These are phyloP conservation scores for Geopyxis carbonaria DNA, from an alignment of 495 filamentous ascomycete genomes.

Conservation along the genomic window DNA sequence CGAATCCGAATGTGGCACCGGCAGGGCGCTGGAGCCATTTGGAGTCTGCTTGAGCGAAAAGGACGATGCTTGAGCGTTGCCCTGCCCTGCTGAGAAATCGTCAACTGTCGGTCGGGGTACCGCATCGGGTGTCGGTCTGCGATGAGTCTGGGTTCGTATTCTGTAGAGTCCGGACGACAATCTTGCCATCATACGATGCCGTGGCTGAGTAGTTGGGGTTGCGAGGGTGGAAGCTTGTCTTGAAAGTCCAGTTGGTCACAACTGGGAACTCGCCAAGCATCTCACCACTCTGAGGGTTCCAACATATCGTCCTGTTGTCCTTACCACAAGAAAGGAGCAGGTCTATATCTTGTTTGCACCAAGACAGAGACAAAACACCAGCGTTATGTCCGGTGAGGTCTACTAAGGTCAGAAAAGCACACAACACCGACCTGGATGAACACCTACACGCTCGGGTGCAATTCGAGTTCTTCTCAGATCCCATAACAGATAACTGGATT, in stretches of 20 bases:
- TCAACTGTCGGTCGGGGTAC: too few relatives aligned
- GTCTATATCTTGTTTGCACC: slow-evolving; percentile 85
- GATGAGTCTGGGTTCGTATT: slow-evolving; percentile 71
- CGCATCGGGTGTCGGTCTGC: too few relatives aligned
- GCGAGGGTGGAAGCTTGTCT: slow-evolving; percentile 82
- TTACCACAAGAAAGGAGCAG: slow-evolving; percentile 88
- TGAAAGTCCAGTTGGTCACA: slow-evolving; percentile 97
- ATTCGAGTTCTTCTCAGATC: slow-evolving; percentile 93
- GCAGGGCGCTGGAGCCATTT: slow-evolving; percentile 79
- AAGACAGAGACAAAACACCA: slow-evolving; percentile 84
- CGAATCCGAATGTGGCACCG: slow-evolving; percentile 87
- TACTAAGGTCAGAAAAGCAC: too few relatives aligned
- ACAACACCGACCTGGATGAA: slow-evolving; percentile 8
- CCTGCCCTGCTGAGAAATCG: slow-evolving; percentile 90
- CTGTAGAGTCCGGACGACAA: slow-evolving; percentile 79
- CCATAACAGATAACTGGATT: slow-evolving; percentile 80
- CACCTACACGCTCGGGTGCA: slow-evolving; percentile 59
- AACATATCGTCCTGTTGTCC: slow-evolving; percentile 87
- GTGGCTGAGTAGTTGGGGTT: slow-evolving; percentile 85
- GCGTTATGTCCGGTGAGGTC: slow-evolving; percentile 79
- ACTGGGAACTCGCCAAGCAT: slow-evolving; percentile 83
- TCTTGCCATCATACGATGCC: slow-evolving; percentile 91
- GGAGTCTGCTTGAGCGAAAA: slow-evolving; percentile 78
- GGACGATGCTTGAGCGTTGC: slow-evolving; percentile 71
- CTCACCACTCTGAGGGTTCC: slow-evolving; percentile 86